phyloP scores from a whole-genome alignment of 768 basidiomycete species.

The Suillus variegatus region DNA sequence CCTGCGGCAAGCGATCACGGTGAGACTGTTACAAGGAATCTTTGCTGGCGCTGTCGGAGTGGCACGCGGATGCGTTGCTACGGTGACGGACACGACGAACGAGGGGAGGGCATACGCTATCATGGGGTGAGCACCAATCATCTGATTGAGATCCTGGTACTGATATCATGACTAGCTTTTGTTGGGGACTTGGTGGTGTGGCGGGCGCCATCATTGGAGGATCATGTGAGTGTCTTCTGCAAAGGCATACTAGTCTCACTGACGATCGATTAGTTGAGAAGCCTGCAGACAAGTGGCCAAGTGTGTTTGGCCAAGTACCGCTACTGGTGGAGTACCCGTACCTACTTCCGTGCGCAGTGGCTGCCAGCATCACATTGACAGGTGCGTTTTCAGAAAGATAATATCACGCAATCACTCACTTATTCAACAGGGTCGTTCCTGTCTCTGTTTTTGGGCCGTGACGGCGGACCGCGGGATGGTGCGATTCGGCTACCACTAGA shows the following conservation, averaged over 20 bases:
- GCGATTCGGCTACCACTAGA: constrained; percentile 82
- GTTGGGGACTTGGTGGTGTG: constrained; percentile 97
- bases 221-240: constrained; percentile 53
- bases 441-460: constrained; percentile 84
- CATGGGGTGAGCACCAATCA: constrained; percentile 56
- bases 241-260: constrained; percentile 9
- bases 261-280: constrained; percentile 61
- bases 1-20: constrained; percentile 77
- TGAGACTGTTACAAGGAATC: constrained; percentile 88
- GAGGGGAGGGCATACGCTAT: constrained; percentile 95
- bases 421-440: constrained; percentile 70
- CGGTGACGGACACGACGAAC: constrained; percentile 89
- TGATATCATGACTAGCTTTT: constrained; percentile 55
- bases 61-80: constrained; percentile 83
- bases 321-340: constrained; percentile 87
- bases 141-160: constrained; percentile 4
- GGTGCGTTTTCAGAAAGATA: constrained; percentile 43
- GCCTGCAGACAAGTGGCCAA: constrained; percentile 86
- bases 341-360: constrained; percentile 81
- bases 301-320: constrained; percentile 60
- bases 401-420: background rate
- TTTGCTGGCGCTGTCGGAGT: constrained; percentile 96
- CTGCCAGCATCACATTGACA: constrained; percentile 70
- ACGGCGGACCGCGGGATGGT: constrained; percentile 88
- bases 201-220: constrained; percentile 86